Percentiles rank a stretch among this genome's conserved stretches.
phyloP scores from a whole-genome alignment of 1,139 yeast species.

The Citeromyces hawaiiensis region DNA sequence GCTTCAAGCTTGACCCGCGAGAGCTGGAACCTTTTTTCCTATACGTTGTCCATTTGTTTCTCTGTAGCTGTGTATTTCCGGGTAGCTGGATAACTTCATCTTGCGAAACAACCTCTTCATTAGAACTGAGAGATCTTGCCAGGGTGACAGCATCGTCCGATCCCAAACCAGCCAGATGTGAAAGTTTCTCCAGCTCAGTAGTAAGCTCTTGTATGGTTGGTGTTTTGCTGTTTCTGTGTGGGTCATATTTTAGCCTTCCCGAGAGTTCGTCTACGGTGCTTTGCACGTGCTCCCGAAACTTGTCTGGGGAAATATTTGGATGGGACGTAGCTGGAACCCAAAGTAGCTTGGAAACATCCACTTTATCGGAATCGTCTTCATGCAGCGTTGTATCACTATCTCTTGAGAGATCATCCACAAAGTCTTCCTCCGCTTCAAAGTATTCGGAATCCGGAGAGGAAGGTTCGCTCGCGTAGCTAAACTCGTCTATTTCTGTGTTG shows the following conservation, averaged over 20 bases:
- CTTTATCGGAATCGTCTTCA: conserved; percentile 1
- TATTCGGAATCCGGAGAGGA: conserved; percentile 8
- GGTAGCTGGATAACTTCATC: background rate
- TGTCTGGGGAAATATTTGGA: conserved; percentile 89
- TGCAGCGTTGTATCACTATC: background rate
- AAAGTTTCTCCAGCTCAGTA: conserved; percentile 48
- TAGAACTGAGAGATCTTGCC: conserved; percentile 54
- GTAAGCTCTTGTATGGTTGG: conserved; percentile 61
- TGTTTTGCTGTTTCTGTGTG: conserved; percentile 8
- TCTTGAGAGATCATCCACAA: background rate
- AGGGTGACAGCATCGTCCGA: conserved; percentile 64
- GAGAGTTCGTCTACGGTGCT: conserved; percentile 66
- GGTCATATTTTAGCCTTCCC: conserved; percentile 23
- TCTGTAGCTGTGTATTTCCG: conserved; percentile 11
- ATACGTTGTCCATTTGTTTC: conserved; percentile 23
- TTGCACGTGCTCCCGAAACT: conserved; percentile 72
- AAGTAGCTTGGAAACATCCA: conserved; percentile 29
- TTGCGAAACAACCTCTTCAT: too few relatives aligned
- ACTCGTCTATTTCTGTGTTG: conserved; percentile 18
- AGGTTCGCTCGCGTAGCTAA: background rate
- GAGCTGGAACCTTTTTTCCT: conserved; percentile 7
- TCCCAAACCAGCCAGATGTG: conserved; percentile 61
- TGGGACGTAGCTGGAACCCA: conserved; percentile 97
- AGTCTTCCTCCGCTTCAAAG: conserved; percentile 9
- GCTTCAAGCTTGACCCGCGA: too few relatives aligned